phyloP scores from a whole-genome alignment of 73 alveolate species.

The Stentor coeruleus region DNA sequence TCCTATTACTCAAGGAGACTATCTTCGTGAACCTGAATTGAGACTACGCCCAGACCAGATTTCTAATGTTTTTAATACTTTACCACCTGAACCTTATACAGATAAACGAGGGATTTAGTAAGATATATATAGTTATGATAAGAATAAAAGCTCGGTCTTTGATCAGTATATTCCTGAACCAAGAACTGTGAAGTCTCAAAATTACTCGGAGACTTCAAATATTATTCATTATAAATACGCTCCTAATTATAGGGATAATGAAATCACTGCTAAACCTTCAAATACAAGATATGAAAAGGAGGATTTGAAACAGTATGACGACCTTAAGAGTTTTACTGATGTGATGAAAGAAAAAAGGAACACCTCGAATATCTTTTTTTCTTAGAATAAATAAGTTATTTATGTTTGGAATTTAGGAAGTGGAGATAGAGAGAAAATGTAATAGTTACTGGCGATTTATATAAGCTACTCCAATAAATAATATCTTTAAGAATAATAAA shows the following conservation, averaged over 20 bases:
- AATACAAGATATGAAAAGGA: background rate
- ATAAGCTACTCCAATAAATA: too few species aligned
- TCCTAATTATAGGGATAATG: background rate
- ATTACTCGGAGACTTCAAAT: background rate
- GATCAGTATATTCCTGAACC: background rate
- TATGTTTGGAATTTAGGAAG: too few species aligned
- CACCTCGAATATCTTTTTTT: background rate
- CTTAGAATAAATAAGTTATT: background rate
- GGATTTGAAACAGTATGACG: background rate
- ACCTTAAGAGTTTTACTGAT: background rate
- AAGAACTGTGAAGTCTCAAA: background rate
- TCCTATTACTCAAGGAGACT: background rate
- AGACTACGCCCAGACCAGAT: background rate
- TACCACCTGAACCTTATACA: background rate
- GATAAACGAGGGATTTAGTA: background rate
- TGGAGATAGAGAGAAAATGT: too few species aligned
- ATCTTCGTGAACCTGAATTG: background rate
- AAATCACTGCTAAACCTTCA: background rate
- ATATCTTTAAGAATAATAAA: too few species aligned
- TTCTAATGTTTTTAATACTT: background rate
- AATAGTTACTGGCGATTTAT: too few species aligned
- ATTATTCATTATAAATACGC: constrained; percentile 13
- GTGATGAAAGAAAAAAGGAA: constrained; percentile 7
- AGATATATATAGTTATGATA: background rate
- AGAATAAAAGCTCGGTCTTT: background rate